phyloP scores from a whole-genome alignment of 495 filamentous ascomycete species.

The Terfezia claveryi region DNA sequence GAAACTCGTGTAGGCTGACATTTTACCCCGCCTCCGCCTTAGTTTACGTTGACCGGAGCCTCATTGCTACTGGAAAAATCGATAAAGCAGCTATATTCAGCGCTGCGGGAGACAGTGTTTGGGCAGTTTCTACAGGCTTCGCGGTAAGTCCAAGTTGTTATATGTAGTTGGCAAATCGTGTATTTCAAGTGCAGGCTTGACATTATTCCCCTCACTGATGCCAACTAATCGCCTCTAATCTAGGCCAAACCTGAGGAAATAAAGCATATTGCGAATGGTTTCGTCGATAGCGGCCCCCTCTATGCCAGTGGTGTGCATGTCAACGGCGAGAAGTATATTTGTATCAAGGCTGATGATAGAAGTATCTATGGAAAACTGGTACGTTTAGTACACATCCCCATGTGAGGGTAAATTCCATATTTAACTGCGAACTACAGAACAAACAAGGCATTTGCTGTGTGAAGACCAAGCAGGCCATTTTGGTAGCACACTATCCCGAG shows the following conservation, averaged over 20 bases:
- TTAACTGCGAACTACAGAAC: constrained; percentile 30
- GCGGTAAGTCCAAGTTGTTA: constrained; percentile 30
- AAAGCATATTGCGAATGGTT: constrained; percentile 29
- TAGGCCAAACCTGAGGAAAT: constrained; percentile 41
- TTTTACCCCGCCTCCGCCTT: not conserved
- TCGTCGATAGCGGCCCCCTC: constrained; percentile 26
- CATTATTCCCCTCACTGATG: not conserved
- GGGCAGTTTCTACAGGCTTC: constrained; percentile 54
- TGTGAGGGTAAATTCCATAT: not conserved
- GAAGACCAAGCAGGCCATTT: constrained; percentile 65
- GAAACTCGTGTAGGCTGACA: no score
- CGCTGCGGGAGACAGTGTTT: constrained; percentile 55
- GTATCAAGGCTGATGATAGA: constrained; percentile 48
- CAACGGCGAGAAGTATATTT: constrained; percentile 46
- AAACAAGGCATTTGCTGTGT: constrained; percentile 57
- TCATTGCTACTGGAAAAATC: constrained; percentile 63
- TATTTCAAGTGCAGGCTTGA: not conserved
- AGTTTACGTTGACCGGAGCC: constrained; percentile 27
- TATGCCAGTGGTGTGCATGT: constrained; percentile 44
- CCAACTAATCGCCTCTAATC: not conserved
- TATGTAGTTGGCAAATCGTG: not conserved
- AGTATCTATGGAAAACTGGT: constrained; percentile 77
- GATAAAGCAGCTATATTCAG: constrained; percentile 78
- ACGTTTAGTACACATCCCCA: constrained; percentile 9
- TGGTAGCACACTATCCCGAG: constrained; percentile 70